Evolutionary conservation across 2,329 filamentous ascomycete species (phyloP), one percentile per base, ranked within the genome.

Genomic region (Botrytis pseudocinerea): DNA sequence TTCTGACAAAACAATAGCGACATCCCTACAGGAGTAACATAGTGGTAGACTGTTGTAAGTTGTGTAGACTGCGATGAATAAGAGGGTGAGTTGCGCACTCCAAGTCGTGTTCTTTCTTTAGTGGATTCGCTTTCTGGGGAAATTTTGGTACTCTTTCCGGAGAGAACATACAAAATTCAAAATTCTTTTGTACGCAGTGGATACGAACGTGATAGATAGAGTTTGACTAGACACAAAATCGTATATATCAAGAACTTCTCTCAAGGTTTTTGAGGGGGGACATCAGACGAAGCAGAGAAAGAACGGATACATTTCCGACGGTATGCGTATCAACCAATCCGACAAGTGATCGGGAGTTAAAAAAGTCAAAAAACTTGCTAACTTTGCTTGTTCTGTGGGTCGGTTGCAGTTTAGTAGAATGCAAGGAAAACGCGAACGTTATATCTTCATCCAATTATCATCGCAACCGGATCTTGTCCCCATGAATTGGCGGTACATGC

Each of bases 21-120:
- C 65, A 57, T 42, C 42, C 65, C 65, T 57, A 68, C 46, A 57
- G 25, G 22, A 28, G 16, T 7, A 66, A n/a, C 64, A 40, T 66
- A 22, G 20, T 14, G 32, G 40, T 28, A 51, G 16, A 65, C 42
- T 12, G 32, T 20, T 4, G 25, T 42, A 20, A 57, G 48, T 42
- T 32, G 48, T 32, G 48, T 25, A 42, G 48, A 46, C 9, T 7
- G 65, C 9, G 25, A 46, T n/a, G 14, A 14, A 22, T 22, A 42
- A 38, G 28, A 42, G n/a, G 22, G 18, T 54, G 51, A 18, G n/a
- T 68, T 57, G 48, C 35, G n/a, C 16, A 68, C n/a, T 57, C 25
- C 38, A 2, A 42, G n/a, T 57, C 38, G 65, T 68, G 48, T 57
- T 57, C 48, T 57, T 54, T n/a, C 35, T 42, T 42, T 68, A 65